Evolutionary conservation across 495 filamentous ascomycete genomes (phyloP), one percentile per base, ranked within the genome.

Genomic region (Xylaria flabelliformis): DNA sequence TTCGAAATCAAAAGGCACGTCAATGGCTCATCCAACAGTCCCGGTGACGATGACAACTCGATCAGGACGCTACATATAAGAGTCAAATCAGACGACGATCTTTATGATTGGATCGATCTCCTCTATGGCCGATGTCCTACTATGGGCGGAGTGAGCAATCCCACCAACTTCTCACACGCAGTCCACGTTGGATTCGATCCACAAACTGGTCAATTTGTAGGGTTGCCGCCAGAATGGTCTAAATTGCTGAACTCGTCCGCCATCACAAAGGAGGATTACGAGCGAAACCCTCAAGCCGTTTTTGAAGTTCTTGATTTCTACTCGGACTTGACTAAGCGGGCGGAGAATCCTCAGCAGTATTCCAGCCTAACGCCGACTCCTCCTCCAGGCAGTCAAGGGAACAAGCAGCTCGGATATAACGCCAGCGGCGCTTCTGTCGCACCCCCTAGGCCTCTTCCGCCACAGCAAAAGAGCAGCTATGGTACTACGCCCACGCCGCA

Each of bases 141-240:
- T 61, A 97, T 97, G 94, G 94, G 96, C 59, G 96, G 96, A 71
- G 97, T 99, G 10, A 97, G 95, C 83, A 97, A 97, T 80, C 96
- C 96, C 4, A 97, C 97, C 67, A 97, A 97, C 81, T 98, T 99
- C 82, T 93, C 91, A 26, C 96, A 99, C 80, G 91, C 94, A 21
- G 94, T 99, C 42, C 96, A 99, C 79, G 96, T 99, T 74, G 97
- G 95, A 53, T 99, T 99, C 80, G 97, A 99, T 79, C 94, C 95
- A 29, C 88, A 92, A 50, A 95, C 93, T 13, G 97, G 97, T 32
- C 94, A 93, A 65, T 99, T 99, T 74, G 92, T 95, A 24, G 96
- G 97, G 24, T 82, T 99, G 67, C 96, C 96, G 3, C 90, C 93
- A 29, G 97, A 98, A 85, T 99, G 96, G 96, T 96, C 96, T 73